Evolutionary conservation across 2,329 filamentous ascomycete genomes (phyloP).

Genomic region (Fusarium transvaalense): DNA sequence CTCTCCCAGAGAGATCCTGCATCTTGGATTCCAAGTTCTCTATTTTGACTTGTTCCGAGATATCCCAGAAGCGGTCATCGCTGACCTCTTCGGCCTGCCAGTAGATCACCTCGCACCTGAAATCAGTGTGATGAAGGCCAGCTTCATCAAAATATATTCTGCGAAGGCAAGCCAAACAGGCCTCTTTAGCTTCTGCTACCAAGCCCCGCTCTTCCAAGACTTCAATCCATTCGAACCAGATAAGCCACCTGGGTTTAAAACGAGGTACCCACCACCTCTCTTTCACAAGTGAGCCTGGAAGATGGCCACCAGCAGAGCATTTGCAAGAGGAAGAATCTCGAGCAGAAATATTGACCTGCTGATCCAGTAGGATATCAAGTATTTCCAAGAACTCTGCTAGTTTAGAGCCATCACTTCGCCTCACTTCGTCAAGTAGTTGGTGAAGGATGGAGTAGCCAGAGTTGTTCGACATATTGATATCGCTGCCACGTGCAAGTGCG

Average conservation of each 20-base stretch:
- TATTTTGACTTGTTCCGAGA: neutral
- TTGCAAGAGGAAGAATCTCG: neutral
- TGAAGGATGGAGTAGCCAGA: neutral
- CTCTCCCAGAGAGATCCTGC: neutral
- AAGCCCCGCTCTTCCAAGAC: neutral
- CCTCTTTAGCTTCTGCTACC: neutral
- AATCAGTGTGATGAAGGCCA: neutral
- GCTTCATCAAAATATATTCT: neutral
- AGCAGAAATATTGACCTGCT: neutral
- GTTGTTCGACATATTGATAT: neutral
- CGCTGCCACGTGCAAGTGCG: neutral
- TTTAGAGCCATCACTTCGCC: neutral
- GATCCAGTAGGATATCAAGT: neutral
- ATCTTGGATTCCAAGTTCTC: neutral
- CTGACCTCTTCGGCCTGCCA: neutral
- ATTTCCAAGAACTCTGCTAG: neutral
- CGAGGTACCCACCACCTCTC: too few species aligned
- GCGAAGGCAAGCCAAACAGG: neutral
- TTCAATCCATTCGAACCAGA: neutral
- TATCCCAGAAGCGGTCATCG: constrained; percentile 1
- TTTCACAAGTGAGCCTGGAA: too few species aligned
- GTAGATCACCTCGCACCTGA: neutral
- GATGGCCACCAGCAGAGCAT: neutral
- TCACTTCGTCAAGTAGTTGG: neutral
- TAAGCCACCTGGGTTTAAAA: too few species aligned